Conservation (phyloP, 805 yeast species). For the Saccharomycopsis lassenensis region DNA sequence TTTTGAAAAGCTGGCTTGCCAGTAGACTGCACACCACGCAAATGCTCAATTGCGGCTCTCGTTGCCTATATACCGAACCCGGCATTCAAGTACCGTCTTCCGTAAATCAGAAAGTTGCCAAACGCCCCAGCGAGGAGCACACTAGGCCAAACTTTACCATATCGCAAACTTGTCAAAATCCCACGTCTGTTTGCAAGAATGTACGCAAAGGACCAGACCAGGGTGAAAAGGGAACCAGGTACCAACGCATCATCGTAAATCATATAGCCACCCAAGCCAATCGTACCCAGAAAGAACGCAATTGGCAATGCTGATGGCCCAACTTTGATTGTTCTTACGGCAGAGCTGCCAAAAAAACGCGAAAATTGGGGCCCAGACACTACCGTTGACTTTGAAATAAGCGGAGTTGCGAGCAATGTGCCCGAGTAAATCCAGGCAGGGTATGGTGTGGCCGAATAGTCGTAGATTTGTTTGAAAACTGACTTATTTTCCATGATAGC, state of each 20-base stretch:
- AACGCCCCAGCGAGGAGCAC: conserved; percentile 46
- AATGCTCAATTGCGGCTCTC: too few relatives aligned
- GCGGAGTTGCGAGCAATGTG: conserved; percentile 29
- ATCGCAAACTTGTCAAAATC: conserved; percentile 38
- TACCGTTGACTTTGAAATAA: conserved; percentile 24
- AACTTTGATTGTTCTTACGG: conserved; percentile 32
- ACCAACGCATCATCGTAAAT: conserved; percentile 63
- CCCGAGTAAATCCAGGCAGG: conserved; percentile 35
- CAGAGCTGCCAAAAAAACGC: conserved; percentile 25
- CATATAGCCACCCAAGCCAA: conserved; percentile 62
- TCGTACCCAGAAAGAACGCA: conserved; percentile 48
- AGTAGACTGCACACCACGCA: neutral
- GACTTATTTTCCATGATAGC: conserved; percentile 1
- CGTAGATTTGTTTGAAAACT: conserved; percentile 18
- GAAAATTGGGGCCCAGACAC: conserved; percentile 16
- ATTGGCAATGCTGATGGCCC: conserved; percentile 35
- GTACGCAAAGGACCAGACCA: conserved; percentile 76
- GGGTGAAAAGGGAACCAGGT: conserved; percentile 70
- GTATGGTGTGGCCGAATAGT: conserved; percentile 32
- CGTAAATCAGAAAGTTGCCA: conserved; percentile 55
- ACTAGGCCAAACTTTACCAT: conserved; percentile 54
- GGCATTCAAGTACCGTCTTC: too few relatives aligned
- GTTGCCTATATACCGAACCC: too few relatives aligned
- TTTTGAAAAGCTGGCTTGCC: neutral
- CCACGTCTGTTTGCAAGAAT: conserved; percentile 58